phyloP scores from a whole-genome alignment of 331 rosid genomes.

The Pyracantha coccinea region DNA sequence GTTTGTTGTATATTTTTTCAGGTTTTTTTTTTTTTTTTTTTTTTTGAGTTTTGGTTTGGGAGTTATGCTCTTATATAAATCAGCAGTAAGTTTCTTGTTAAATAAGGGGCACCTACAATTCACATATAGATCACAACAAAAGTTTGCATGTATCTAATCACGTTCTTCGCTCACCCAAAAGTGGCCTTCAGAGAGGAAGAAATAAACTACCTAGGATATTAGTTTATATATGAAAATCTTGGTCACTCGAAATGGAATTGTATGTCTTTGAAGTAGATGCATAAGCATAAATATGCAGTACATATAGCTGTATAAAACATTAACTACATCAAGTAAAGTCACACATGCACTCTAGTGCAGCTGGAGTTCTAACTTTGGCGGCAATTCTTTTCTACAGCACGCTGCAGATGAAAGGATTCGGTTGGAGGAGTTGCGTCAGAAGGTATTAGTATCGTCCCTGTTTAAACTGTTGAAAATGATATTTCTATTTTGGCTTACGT shows the following conservation, averaged over 20 bases:
- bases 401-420: constrained; percentile 97
- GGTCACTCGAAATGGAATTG: background rate
- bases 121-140: background rate
- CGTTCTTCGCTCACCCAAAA: background rate
- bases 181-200: background rate
- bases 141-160: background rate
- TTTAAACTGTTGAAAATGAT: constrained; percentile 14
- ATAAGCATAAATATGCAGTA: background rate
- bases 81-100: background rate
- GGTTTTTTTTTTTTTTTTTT: background rate
- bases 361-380: constrained; percentile 19
- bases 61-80: background rate
- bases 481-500: constrained; percentile 14
- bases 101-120: background rate
- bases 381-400: constrained; percentile 47
- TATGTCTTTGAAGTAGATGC: background rate
- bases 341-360: background rate
- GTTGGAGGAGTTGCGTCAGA: constrained; percentile 80
- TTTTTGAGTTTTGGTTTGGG: background rate
- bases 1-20: background rate
- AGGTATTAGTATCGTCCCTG: constrained; percentile 40
- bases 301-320: background rate
- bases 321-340: too few relatives aligned
- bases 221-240: background rate
- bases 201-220: background rate